Conservation (phyloP, 139 green algal genomes). For the Edaphochlamys debaryana region DNA sequence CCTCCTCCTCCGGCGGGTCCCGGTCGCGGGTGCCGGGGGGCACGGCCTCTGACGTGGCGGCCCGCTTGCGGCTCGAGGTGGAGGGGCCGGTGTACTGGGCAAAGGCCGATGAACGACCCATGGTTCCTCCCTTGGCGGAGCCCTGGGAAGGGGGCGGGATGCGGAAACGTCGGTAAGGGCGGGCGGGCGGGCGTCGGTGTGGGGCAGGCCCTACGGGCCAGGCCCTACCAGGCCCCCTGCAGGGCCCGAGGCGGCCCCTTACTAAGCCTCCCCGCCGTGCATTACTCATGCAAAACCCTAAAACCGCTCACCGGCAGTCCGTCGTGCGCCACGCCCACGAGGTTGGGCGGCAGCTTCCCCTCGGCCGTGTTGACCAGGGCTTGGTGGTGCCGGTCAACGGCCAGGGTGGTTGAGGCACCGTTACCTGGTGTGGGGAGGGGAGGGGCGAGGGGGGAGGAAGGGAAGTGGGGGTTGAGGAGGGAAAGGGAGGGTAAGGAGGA, state of each 20-base stretch:
- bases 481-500: too few relatives aligned
- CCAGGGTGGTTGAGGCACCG: constrained; percentile 48
- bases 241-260: too few relatives aligned
- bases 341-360: constrained; percentile 50
- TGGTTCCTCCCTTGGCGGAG: constrained; percentile 10
- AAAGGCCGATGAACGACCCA: constrained; percentile 37
- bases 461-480: too few relatives aligned
- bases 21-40: constrained; percentile 16
- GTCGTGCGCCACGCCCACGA: not conserved
- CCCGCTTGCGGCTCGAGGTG: constrained; percentile 23
- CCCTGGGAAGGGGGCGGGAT: not conserved
- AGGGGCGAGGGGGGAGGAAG: too few relatives aligned
- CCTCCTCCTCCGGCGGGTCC: constrained; percentile 6
- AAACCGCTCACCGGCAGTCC: constrained; percentile 10
- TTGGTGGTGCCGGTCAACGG: constrained; percentile 37
- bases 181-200: too few relatives aligned
- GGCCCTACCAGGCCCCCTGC: too few relatives aligned
- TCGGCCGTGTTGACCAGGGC: constrained; percentile 64
- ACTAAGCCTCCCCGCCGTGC: too few relatives aligned
- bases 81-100: constrained; percentile 36
- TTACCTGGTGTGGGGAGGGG: too few relatives aligned
- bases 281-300: too few relatives aligned
- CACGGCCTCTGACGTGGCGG: constrained; percentile 16
- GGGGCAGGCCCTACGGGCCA: too few relatives aligned
- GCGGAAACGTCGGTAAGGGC: too few relatives aligned